Conservation (phyloP, 495 filamentous ascomycete species). For the Daldinia childiae region DNA sequence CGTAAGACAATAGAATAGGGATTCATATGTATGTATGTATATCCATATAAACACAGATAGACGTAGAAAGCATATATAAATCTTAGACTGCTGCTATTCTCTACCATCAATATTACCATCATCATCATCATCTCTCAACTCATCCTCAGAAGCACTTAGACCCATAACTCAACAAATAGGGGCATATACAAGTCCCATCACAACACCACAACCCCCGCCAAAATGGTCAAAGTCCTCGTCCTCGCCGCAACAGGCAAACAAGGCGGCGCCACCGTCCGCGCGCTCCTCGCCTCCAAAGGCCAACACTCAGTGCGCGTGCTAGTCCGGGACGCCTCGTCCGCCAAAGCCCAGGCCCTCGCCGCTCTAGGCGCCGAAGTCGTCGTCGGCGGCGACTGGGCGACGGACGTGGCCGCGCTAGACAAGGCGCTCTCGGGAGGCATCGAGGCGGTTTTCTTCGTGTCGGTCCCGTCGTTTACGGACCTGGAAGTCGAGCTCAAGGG, state of each 20-base stretch:
- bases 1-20: background rate
- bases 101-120: background rate
- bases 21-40: background rate
- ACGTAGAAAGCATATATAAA: background rate
- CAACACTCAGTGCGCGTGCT: constrained; percentile 73
- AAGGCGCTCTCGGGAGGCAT: constrained; percentile 56
- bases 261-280: constrained; percentile 67
- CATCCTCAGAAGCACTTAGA: background rate
- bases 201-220: background rate
- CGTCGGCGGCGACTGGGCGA: constrained; percentile 57
- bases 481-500: constrained; percentile 48
- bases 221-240: constrained; percentile 59
- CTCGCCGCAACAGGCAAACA: constrained; percentile 78
- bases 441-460: constrained; percentile 59
- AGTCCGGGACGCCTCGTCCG: constrained; percentile 66
- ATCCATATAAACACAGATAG: background rate
- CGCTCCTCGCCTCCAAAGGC: constrained; percentile 55
- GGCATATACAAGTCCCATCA: background rate
- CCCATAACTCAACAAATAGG: background rate
- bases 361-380: constrained; percentile 57
- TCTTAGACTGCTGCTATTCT: background rate
- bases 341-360: constrained; percentile 62
- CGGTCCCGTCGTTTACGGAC: constrained; percentile 43
- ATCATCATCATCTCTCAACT: background rate
- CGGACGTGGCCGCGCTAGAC: constrained; percentile 58